Base-by-base conservation (phyloP, 1,284 basidiomycete species). In the Papiliotrema nemorosa region DNA sequence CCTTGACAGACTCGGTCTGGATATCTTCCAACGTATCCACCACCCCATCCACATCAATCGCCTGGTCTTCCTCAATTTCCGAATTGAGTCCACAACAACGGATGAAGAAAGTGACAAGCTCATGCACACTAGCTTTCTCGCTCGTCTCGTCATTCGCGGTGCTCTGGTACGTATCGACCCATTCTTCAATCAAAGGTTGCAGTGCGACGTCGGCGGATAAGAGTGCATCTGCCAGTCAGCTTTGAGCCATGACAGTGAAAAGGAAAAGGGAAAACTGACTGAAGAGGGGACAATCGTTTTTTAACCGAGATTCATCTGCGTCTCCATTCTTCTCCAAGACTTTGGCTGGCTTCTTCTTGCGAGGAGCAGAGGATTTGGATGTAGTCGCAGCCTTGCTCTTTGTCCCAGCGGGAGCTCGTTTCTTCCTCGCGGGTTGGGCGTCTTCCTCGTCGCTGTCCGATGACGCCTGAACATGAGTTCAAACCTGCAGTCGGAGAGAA, bases 11-110 rank as follows among this genome's bases (percentile, higher is more conserved):
- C 55, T 72, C 70, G 58, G 75, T 59, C 66, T 80, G 66, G 54
- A 80, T 65, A 62, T 72, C 62, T 61, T 77, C 57, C 58, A 84
- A 21, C 75, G 81, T 24, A 78, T 84, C 52, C 74, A 81, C 64
- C 57, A 78, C 57, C 69, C 77, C 50, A 69, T 85, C 55, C 79
- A 83, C 69, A 69, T 76, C 50, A 79, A 85, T 72, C 66, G 69
- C 49, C 53, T 74, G 58, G 78, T 84, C 72, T 67, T 82, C 47
- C 61, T 76, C 58, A 67, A 77, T 56, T 76, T 85, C 59, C 24
- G 62, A 56, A 5, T 54, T 54, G 31, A 73, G 50, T 7, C 75
- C 75, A 40, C 70, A 73, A 26, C 68, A 68, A 39, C 75, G 60
- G 40, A 76, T 60, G 44, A 74, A 59, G 50, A 75, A 71, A 7